Percentiles rank a stretch among this genome's conserved stretches.
Evolutionary conservation across 1,139 yeast species (phyloP).

Genomic region (Zhuliangozyma blackwelliae): DNA sequence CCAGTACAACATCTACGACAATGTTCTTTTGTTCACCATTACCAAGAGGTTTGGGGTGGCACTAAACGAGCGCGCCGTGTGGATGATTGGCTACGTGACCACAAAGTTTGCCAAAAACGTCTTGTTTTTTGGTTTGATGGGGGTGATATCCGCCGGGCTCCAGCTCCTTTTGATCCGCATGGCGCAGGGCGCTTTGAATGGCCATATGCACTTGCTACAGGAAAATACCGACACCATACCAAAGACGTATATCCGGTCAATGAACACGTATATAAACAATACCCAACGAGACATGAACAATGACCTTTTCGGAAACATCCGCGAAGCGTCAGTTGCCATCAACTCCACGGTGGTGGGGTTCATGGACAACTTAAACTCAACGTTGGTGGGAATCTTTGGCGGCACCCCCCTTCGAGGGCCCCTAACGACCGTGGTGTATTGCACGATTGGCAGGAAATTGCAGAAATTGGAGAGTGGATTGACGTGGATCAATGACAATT

Average conservation of each 20-base stretch:
- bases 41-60: slow-evolving; percentile 6
- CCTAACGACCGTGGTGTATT: slow-evolving; percentile 63
- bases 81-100: slow-evolving; percentile 50
- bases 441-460: slow-evolving; percentile 74
- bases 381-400: slow-evolving; percentile 48
- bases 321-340: slow-evolving; percentile 40
- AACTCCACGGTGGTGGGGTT: slow-evolving; percentile 49
- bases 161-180: slow-evolving; percentile 39
- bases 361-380: slow-evolving; percentile 22
- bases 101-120: slow-evolving; percentile 44
- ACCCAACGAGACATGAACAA: slow-evolving; percentile 49
- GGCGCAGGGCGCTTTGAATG: slow-evolving; percentile 2
- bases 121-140: slow-evolving; percentile 44
- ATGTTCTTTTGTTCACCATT: slow-evolving; percentile 5
- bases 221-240: slow-evolving; percentile 4
- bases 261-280: slow-evolving; percentile 20
- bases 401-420: slow-evolving; percentile 65
- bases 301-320: slow-evolving; percentile 64
- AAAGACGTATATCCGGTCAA: slow-evolving; percentile 14
- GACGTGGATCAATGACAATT: slow-evolving; percentile 70
- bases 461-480: slow-evolving; percentile 63
- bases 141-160: slow-evolving; percentile 42
- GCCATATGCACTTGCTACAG: slow-evolving; percentile 1
- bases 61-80: slow-evolving; percentile 15
- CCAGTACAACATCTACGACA: slow-evolving; percentile 9